Evolutionary conservation across 768 basidiomycete genomes (phyloP), one percentile per base, ranked within the genome.

Genomic region (Sporobolomyces roseus): DNA sequence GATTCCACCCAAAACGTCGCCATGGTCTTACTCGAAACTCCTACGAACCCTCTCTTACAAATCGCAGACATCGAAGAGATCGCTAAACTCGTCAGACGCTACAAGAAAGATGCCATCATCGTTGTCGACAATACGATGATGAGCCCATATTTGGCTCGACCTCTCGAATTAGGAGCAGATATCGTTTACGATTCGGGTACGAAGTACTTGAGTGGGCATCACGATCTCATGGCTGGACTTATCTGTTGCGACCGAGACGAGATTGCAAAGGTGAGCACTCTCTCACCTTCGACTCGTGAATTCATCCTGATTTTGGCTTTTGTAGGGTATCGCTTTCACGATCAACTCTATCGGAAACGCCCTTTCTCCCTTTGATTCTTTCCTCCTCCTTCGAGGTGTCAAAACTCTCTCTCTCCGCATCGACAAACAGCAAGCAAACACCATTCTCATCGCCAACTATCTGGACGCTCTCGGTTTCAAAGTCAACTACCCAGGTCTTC

Each of bases 61-160:
- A 89, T 98, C 63, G 89, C 86, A 25, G 94, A 98, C 79, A 83
- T 99, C 58, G 88, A 87, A 9, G 82, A 82, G 32, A 94, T 99
- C 75, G 86, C 88, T 73, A 83, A 85, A 62, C 83, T 91, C 73
- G 90, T 94, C 73, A 93, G 93, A 77, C 85, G 88, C 75, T 84
- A 84, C 55, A 88, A 88, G 23, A 87, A 88, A 12, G 84, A 89
- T 75, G 92, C 91, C 2, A 74, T 92, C 73, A 81, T 93, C 61
- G 89, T 93, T 43, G 91, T 92, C 27, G 96, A 98, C 79, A 98
- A 99, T 78, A 98, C 96, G 68, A 98, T 98, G 96, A 97, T 98
- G 94, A 96, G 93, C 77, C 94, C 96, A 21, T 98, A 97, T 79
- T 83, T 98, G 12, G 93, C 94, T 77, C 82, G 93, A 65, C 96